phyloP scores from a whole-genome alignment of 257 asterid species.

The Primulina eburnea region DNA sequence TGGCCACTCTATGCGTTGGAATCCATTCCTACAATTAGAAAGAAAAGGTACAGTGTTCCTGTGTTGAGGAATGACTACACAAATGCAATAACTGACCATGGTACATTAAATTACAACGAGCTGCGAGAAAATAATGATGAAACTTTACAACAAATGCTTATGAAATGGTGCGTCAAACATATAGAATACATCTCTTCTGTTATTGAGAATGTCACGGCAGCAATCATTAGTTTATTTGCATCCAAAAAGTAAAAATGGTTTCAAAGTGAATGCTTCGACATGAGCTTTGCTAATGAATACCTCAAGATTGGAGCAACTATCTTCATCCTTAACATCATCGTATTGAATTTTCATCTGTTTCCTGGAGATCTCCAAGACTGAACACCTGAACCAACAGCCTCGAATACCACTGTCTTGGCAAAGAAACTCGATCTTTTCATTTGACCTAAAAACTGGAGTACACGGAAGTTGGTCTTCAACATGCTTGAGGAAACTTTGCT shows the following conservation, averaged over 20 bases:
- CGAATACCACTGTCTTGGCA: conserved; percentile 97
- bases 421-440: conserved; percentile 76
- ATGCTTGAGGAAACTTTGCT: conserved; percentile 43
- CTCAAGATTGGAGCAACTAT: conserved; percentile 63
- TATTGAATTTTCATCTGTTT: conserved; percentile 63
- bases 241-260: background rate
- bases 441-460: conserved; percentile 35
- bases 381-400: conserved; percentile 98
- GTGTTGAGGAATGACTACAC: background rate
- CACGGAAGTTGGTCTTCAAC: conserved; percentile 38
- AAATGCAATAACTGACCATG: background rate
- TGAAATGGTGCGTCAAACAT: background rate
- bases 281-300: conserved; percentile 32
- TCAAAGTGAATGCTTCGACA: background rate
- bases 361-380: conserved; percentile 57
- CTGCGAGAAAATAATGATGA: background rate
- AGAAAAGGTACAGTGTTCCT: conserved; percentile 7
- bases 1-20: conserved; percentile 65
- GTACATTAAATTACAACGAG: background rate
- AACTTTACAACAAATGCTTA: background rate
- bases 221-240: too few species aligned
- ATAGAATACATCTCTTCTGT: background rate
- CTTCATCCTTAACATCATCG: conserved; percentile 78
- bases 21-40: conserved; percentile 69
- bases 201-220: background rate